A percentile compares a stretch with the other conserved stretches of the same genome.
Evolutionary conservation across 2,329 filamentous ascomycete species (phyloP).

Genomic region (Curvularia sp.): DNA sequence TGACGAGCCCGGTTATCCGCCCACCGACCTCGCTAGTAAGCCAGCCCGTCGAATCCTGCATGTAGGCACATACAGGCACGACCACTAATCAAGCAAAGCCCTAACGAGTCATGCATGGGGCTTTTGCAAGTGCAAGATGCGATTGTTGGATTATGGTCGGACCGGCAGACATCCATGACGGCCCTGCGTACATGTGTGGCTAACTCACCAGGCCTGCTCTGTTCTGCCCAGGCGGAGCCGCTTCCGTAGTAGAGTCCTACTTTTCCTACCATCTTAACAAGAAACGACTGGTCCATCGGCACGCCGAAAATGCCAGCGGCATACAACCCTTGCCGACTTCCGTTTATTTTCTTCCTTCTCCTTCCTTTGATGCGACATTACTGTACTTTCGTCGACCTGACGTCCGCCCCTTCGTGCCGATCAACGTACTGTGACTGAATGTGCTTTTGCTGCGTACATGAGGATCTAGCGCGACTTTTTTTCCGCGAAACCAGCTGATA

Average conservation of each 20-base stretch:
- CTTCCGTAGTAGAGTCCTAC: not conserved
- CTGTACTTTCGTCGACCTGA: too few relatives aligned
- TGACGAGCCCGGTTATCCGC: not conserved
- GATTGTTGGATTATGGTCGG: not conserved
- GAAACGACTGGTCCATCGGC: not conserved
- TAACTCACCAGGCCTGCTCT: not conserved
- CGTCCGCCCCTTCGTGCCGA: not conserved
- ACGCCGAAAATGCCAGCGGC: not conserved
- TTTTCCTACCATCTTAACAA: not conserved
- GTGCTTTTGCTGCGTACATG: not conserved
- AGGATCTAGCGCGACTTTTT: not conserved
- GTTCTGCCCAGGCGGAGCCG: not conserved
- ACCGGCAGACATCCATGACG: not conserved
- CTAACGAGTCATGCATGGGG: not conserved
- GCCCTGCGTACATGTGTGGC: not conserved
- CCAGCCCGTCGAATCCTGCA: slow-evolving; percentile 1
- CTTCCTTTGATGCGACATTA: too few relatives aligned
- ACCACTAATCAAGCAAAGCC: not conserved
- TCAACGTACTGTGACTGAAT: not conserved
- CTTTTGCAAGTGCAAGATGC: not conserved
- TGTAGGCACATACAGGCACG: not conserved
- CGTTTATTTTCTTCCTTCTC: too few relatives aligned
- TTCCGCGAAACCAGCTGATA: not conserved
- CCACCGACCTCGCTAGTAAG: slow-evolving; percentile 7
- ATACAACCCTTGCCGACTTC: not conserved